Percentiles rank a stretch among this genome's conserved stretches.
Conservation (phyloP, 2,329 filamentous ascomycete genomes). For the Fusarium hostae region DNA sequence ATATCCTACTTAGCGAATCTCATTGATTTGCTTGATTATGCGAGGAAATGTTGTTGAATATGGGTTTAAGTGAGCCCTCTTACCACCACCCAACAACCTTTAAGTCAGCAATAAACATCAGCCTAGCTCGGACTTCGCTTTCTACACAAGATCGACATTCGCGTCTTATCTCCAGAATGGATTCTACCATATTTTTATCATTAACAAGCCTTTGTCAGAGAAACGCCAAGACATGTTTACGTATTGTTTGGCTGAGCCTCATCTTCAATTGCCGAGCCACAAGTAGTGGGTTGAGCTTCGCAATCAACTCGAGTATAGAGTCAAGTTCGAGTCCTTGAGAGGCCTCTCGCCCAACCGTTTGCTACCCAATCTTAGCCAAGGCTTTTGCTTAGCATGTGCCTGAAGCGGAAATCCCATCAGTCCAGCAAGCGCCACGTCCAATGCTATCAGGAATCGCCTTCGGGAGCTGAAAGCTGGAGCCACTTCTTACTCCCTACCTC, state of each 20-base stretch:
- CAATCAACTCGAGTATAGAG: neutral
- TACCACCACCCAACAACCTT: neutral
- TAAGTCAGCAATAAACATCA: neutral
- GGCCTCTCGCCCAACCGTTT: slow-evolving; percentile 26
- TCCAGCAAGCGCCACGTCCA: slow-evolving; percentile 2
- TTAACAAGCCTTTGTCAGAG: neutral
- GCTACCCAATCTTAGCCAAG: slow-evolving; percentile 11
- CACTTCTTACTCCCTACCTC: neutral
- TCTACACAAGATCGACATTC: neutral
- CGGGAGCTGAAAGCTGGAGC: slow-evolving; percentile 10
- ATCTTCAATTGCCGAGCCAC: slow-evolving; percentile 17
- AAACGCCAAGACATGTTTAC: slow-evolving; percentile 14
- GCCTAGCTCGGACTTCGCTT: neutral
- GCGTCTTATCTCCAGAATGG: neutral
- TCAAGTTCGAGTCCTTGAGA: slow-evolving; percentile 8
- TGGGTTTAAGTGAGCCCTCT: neutral
- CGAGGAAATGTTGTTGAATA: neutral
- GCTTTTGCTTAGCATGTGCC: neutral
- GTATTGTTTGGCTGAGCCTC: slow-evolving; percentile 20
- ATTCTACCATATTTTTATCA: neutral
- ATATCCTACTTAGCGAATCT: neutral
- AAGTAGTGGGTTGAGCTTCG: slow-evolving; percentile 18
- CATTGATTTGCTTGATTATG: neutral
- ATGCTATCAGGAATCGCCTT: neutral
- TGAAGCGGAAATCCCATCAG: slow-evolving; percentile 27